phyloP scores from a whole-genome alignment of 1,139 yeast species.

The Geotrichum histeridarum region DNA sequence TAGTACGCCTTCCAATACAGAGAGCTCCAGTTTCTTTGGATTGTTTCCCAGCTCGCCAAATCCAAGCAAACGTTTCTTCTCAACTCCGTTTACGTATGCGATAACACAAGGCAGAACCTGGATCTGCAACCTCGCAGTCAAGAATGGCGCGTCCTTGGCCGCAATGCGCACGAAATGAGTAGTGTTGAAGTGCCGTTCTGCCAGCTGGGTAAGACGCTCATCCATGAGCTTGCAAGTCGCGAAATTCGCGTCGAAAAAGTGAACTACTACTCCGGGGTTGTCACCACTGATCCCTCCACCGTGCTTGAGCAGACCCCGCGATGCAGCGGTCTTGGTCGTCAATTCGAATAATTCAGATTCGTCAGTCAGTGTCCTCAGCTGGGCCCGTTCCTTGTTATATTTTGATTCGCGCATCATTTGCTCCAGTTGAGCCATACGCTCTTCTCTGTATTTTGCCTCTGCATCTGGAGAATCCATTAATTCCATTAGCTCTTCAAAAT shows the following conservation, averaged over 20 bases:
- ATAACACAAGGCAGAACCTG: constrained; percentile 69
- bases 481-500: constrained; percentile 35
- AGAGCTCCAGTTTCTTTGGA: constrained; percentile 2
- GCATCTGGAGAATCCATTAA: constrained; percentile 47
- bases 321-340: constrained; percentile 9
- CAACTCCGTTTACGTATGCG: constrained; percentile 21
- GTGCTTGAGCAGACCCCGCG: not conserved
- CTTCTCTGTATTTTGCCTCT: constrained; percentile 48
- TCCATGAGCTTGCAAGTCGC: constrained; percentile 58
- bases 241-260: constrained; percentile 61
- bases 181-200: constrained; percentile 51
- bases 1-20: constrained; percentile 6
- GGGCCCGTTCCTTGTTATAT: not conserved
- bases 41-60: constrained; percentile 17
- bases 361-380: constrained; percentile 12
- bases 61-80: constrained; percentile 12
- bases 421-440: constrained; percentile 46
- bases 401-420: constrained; percentile 3
- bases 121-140: constrained; percentile 56
- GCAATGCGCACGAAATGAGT: constrained; percentile 60
- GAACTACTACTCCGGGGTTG: constrained; percentile 47
- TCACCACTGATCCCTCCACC: not conserved
- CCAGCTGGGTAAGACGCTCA: constrained; percentile 39
- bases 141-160: constrained; percentile 57
- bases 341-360: constrained; percentile 17